Percentiles rank a stretch among this genome's conserved stretches.
Evolutionary conservation across 1,139 yeast species (phyloP).

Genomic region (Saccharomyces hybrid): DNA sequence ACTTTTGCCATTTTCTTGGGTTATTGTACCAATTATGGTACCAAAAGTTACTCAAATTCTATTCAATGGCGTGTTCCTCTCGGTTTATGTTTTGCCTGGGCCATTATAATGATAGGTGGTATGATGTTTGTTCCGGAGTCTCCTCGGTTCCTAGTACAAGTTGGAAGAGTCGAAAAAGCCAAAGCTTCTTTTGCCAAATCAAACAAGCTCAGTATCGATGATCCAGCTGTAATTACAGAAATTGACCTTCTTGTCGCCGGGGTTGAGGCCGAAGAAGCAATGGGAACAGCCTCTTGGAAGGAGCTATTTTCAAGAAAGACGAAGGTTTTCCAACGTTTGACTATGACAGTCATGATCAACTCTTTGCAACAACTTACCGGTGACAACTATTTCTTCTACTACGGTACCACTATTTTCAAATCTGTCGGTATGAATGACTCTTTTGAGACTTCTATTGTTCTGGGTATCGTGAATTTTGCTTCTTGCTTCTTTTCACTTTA

Average conservation of each 20-base stretch:
- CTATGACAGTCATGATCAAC: slow-evolving; percentile 57
- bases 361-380: slow-evolving; percentile 69
- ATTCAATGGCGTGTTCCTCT: slow-evolving; percentile 7
- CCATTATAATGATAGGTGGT: slow-evolving; percentile 40
- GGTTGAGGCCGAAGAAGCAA: slow-evolving; percentile 51
- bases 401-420: slow-evolving; percentile 60
- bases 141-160: slow-evolving; percentile 59
- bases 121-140: slow-evolving; percentile 69
- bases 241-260: slow-evolving; percentile 54
- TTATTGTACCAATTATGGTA: neutral
- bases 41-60: neutral
- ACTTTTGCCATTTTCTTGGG: slow-evolving; percentile 47
- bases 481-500: slow-evolving; percentile 59
- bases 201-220: slow-evolving; percentile 47
- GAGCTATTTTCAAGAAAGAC: slow-evolving; percentile 58
- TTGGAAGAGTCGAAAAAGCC: slow-evolving; percentile 40
- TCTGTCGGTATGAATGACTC: slow-evolving; percentile 63
- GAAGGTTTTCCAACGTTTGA: slow-evolving; percentile 44
- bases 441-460: slow-evolving; percentile 58
- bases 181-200: slow-evolving; percentile 38
- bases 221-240: slow-evolving; percentile 50
- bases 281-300: slow-evolving; percentile 52
- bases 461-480: slow-evolving; percentile 63
- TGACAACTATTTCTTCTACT: slow-evolving; percentile 65
- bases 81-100: slow-evolving; percentile 42